Percentiles rank a stretch among this genome's conserved stretches.
phyloP scores from a whole-genome alignment of 768 basidiomycete genomes.

The Strobilomyces confusus region DNA sequence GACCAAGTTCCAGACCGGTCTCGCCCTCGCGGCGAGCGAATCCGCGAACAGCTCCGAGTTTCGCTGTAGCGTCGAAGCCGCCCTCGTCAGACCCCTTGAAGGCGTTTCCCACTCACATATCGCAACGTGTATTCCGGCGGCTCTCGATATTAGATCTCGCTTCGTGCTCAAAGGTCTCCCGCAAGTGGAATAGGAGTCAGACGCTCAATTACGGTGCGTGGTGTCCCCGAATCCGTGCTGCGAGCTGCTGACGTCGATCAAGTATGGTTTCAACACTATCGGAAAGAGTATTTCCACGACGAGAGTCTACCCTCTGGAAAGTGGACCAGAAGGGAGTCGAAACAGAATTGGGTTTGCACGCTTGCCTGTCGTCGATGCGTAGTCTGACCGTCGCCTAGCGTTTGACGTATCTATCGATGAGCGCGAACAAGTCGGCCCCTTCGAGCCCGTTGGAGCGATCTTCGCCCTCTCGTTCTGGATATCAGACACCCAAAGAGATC shows the following conservation, averaged over 20 bases:
- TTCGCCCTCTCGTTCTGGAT: slow-evolving; percentile 52
- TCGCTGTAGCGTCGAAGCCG: slow-evolving; percentile 19
- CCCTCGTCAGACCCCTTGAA: slow-evolving; percentile 55
- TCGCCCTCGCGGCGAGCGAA: slow-evolving; percentile 28
- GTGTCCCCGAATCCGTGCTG: neutral
- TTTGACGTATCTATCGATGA: slow-evolving; percentile 39
- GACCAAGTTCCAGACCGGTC: slow-evolving; percentile 45
- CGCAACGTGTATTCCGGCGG: slow-evolving; percentile 68
- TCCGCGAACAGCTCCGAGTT: slow-evolving; percentile 25
- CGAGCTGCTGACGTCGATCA: slow-evolving; percentile 5
- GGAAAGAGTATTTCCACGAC: slow-evolving; percentile 84
- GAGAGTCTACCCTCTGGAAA: slow-evolving; percentile 74
- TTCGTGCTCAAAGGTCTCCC: slow-evolving; percentile 73
- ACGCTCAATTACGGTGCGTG: slow-evolving; percentile 82
- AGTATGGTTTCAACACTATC: slow-evolving; percentile 95
- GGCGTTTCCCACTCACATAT: slow-evolving; percentile 74
- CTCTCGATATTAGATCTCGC: slow-evolving; percentile 66
- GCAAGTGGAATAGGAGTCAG: slow-evolving; percentile 86
- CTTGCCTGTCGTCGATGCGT: slow-evolving; percentile 6
- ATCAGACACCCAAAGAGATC: slow-evolving; percentile 74
- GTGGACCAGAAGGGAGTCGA: slow-evolving; percentile 93
- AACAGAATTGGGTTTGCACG: slow-evolving; percentile 73
- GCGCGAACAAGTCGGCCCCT: slow-evolving; percentile 39
- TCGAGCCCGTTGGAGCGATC: slow-evolving; percentile 43
- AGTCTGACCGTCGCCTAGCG: slow-evolving; percentile 41